Evolutionary conservation across 257 asterid species (phyloP), one percentile per base, ranked within the genome.

Genomic region (Solanum chilense): DNA sequence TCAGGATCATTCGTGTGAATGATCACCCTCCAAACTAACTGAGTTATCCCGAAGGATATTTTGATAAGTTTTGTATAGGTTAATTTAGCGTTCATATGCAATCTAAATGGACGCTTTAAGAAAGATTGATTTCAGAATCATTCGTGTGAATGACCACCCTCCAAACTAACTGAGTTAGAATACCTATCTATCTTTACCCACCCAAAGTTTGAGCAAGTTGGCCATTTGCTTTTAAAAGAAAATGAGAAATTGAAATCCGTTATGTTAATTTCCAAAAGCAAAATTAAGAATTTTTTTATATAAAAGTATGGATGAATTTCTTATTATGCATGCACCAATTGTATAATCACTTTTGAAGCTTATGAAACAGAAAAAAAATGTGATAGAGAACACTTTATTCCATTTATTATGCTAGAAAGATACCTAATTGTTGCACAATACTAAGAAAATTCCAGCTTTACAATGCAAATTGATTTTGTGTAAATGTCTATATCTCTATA

Each of bases 1-100:
- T 10, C 2, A 1, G 1, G 1, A 18, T 56, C 0, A 56, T 18
- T 0, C 3, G 5, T 56, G 2, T 56, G n/a, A 9, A 7, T 56
- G 11, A 56, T 11, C 11, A 18, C 3, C n/a, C 9, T 78, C 2
- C 5, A 56, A 3, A 56, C n/a, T 56, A 56, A 56, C 12, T 56
- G n/a, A 56, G 5, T 56, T 6, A 5, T 37, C 1, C 1, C 7
- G n/a, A 56, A 56, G 2, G 12, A 3, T 18, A 2, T 9, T 27
- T 45, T 7, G 5, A 27, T 2, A 27, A 27, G 10, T 16, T 77
- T 27, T 18, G 56, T 27, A 78, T 78, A 25, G n/a, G 5, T 77
- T 77, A 77, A 42, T 77, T 45, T 78, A 10, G 41, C 7, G 25
- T 15, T 0, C 11, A 37, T 37, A 20, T 27, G 64, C 15, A 9